These are phyloP conservation scores for Fusarium drepaniforme DNA, from an alignment of 2,329 filamentous ascomycete genomes.

Conservation along the genomic window DNA sequence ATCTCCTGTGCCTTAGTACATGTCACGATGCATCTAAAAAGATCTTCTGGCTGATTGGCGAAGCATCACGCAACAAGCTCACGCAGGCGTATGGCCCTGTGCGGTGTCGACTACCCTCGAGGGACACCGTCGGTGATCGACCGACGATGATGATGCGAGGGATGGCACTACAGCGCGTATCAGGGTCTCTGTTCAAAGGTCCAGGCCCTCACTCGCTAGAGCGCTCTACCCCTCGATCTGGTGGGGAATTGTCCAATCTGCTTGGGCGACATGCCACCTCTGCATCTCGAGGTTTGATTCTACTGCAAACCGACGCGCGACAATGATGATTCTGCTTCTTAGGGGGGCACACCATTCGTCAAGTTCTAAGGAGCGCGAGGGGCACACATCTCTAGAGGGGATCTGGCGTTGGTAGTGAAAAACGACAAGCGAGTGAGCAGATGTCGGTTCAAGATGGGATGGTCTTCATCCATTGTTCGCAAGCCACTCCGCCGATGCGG, in stretches of 20 bases:
- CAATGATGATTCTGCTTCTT: conserved; percentile 13
- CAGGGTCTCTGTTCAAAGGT: conserved; percentile 15
- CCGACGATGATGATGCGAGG: conserved; percentile 4
- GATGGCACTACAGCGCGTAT: conserved; percentile 12
- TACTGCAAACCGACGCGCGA: conserved; percentile 28
- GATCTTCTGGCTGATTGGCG: conserved; percentile 13
- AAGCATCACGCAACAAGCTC: conserved; percentile 10
- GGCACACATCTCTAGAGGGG: conserved; percentile 9
- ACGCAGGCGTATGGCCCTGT: conserved; percentile 7
- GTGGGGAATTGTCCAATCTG: conserved; percentile 45
- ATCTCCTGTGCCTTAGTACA: conserved; percentile 20
- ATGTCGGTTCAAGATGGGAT: conserved; percentile 26
- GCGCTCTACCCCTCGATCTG: conserved; percentile 42
- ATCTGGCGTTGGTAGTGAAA: conserved; percentile 18
- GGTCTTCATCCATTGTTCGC: conserved; percentile 11
- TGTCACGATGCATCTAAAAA: conserved; percentile 21
- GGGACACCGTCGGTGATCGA: conserved; percentile 25
- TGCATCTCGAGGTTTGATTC: conserved; percentile 29
- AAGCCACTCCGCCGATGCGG: conserved; percentile 33
- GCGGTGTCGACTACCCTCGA: conserved; percentile 5
- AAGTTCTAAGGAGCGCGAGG: conserved; percentile 17
- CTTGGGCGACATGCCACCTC: conserved; percentile 42
- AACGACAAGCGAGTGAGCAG: conserved; percentile 25
- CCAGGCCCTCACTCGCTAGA: conserved; percentile 16
- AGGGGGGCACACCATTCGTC: conserved; percentile 9